Evolutionary conservation across 768 basidiomycete genomes (phyloP), one percentile per base, ranked within the genome.

Genomic region (Suillus paluster): DNA sequence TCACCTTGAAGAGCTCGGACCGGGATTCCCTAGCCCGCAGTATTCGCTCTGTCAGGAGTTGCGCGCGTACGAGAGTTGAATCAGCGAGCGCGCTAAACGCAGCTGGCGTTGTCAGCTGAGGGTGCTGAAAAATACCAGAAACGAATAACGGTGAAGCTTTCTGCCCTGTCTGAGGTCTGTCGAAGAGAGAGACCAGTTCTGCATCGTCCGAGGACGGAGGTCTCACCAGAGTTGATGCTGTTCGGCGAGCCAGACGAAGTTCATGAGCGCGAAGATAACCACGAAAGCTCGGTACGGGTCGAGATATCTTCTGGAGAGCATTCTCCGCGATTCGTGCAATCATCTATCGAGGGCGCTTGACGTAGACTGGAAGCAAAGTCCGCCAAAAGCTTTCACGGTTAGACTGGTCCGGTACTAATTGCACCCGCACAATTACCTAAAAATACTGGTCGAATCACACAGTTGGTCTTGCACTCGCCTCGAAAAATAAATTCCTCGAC

Each of bases 121-220:
- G 82, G 66, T 97, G 92, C 17, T 86, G 86, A 73, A 99, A 99
- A 39, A 99, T 84, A 25, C 97, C 97, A 2, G 91, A 90, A 2
- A 83, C 75, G 7, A 82, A 76, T 30, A 84, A 76, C 3, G 83
- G 77, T 10, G 82, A 79, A 4, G 76, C 67, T 45, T 74, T 73
- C 67, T 58, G 59, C 60, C 67, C 59, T 68, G 74, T 59, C 66
- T 79, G 71, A 6, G 91, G 89, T 39, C 82, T 81, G 77, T 94
- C 92, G 73, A 94, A 93, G 61, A 91, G 83, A 17, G 84, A 77
- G 61, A 88, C 81, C 64, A 94, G 81, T 56, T 86, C 81, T 57
- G 78, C 78, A 75, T 93, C 91, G 68, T 91, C 88, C 49, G 76
- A 64, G 19, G 90, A 86, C 15, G 88, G 82, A 19, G 88, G 87